Conservation (phyloP, 495 filamentous ascomycete species). For the Daldinia grandis region DNA sequence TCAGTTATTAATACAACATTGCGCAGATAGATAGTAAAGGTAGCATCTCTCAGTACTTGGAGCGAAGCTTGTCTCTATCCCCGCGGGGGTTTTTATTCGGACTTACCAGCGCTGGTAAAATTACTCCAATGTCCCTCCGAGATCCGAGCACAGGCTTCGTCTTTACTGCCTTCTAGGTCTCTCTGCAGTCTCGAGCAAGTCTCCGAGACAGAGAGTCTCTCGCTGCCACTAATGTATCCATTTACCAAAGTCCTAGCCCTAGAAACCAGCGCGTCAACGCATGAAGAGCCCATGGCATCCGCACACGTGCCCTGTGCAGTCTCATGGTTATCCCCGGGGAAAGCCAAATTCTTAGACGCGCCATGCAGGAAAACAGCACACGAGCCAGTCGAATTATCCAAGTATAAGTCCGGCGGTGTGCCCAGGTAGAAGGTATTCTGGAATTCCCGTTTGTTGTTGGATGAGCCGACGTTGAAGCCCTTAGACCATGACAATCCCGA, state of each 20-base stretch:
- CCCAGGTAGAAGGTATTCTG: conserved; percentile 34
- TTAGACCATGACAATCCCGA: conserved; percentile 38
- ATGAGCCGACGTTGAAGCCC: conserved; percentile 29
- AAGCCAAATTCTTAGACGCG: conserved; percentile 1
- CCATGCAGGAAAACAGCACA: conserved; percentile 39
- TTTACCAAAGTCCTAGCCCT: conserved; percentile 8
- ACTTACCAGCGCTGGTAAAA: conserved; percentile 34
- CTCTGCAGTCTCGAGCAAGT: conserved; percentile 22
- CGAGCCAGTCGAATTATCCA: conserved; percentile 21
- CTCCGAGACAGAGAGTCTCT: background rate
- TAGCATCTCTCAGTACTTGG: background rate
- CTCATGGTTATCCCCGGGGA: background rate
- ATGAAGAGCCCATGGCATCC: conserved; percentile 33
- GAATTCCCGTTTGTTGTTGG: conserved; percentile 3
- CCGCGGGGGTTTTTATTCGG: background rate
- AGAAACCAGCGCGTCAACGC: conserved; percentile 27
- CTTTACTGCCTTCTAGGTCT: conserved; percentile 17
- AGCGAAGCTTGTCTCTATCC: background rate
- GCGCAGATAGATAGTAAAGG: background rate
- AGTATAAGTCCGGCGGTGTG: conserved; percentile 13
- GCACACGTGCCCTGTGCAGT: conserved; percentile 30
- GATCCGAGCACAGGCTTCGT: conserved; percentile 16
- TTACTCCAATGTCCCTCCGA: conserved; percentile 25
- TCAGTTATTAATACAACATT: conserved; percentile 6
- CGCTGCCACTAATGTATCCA: background rate